Base-by-base conservation (phyloP, 192 early-diverging fungal species). In the Entrophospora sp. region DNA sequence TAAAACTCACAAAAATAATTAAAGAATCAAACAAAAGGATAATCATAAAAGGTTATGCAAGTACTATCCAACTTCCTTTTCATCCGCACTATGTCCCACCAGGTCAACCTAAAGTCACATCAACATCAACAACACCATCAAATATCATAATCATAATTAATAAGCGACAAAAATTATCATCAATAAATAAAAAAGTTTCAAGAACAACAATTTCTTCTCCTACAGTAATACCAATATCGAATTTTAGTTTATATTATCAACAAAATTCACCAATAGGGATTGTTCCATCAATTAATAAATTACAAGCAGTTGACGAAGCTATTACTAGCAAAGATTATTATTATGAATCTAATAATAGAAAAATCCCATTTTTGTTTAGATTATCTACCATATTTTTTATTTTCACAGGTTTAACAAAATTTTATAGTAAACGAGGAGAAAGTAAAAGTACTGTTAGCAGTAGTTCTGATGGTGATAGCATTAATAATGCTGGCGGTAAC, bases 41-140 rank as follows among this genome's bases (percentile, higher is more conserved):
- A n/a, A n/a, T n/a, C n/a, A n/a, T n/a, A n/a, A n/a, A n/a, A n/a
- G n/a, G n/a, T n/a, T n/a, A n/a, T n/a, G n/a, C n/a, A n/a, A n/a
- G n/a, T n/a, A n/a, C 31, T 3, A 57, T 57, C 36, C 55, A 57
- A 36, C n/a, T 57, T 24, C 55, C 55, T 57, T 57, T 57, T 35
- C 55, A 57, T 22, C 55, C 55, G 4, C 55, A 57, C 36, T 57
- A 57, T 22, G 55, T 57, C 7, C 55, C 55, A 22, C 55, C 55
- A 24, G 55, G 55, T 36, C 55, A 57, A 37, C 55, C 55, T 20
- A 46, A n/a, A 46, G 24, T 22, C 18, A 24, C 44, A 22, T 34
- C 27, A n/a, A n/a, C n/a, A n/a, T n/a, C n/a, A n/a, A n/a, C n/a
- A n/a, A n/a, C n/a, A n/a, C n/a, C n/a, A n/a, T n/a, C n/a, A n/a